A percentile compares a stretch with the other conserved stretches of the same genome.
These are phyloP conservation scores for Helotiales sp. DNA, from an alignment of 2,329 filamentous ascomycete genomes.

Conservation along the genomic window DNA sequence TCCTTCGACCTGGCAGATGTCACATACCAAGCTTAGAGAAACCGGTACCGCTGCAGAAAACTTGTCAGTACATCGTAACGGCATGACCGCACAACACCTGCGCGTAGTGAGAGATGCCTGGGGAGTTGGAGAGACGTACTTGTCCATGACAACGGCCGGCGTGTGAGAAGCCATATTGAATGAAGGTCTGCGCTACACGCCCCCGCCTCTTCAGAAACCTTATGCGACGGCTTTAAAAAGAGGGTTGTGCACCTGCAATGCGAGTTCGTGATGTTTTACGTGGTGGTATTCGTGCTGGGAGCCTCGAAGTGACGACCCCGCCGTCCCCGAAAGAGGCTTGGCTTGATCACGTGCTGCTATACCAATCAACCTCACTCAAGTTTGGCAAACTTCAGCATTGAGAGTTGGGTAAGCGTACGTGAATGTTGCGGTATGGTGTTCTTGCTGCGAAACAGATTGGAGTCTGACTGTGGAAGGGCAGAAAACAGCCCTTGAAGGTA, in stretches of 20 bases:
- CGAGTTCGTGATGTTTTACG: conserved; percentile 3
- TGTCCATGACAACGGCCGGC: conserved; percentile 99
- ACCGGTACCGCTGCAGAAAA: conserved; percentile 81
- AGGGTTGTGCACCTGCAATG: conserved; percentile 11
- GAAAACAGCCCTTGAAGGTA: background rate
- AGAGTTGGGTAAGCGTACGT: too few species aligned
- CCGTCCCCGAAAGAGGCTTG: conserved; percentile 4
- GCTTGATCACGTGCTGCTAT: conserved; percentile 2
- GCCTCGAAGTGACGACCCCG: conserved; percentile 24
- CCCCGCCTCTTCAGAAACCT: conserved; percentile 26
- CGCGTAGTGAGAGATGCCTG: conserved; percentile 7
- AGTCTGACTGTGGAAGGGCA: background rate
- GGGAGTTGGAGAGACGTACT: conserved; percentile 64
- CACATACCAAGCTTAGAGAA: conserved; percentile 96
- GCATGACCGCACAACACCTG: background rate
- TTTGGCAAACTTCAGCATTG: too few species aligned
- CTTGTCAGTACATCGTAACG: conserved; percentile 26
- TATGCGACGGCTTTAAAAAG: conserved; percentile 31
- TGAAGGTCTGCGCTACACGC: conserved; percentile 27
- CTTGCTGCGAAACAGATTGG: background rate
- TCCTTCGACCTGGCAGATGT: background rate
- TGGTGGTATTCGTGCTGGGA: conserved; percentile 7
- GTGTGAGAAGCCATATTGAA: conserved; percentile 91
- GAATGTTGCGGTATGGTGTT: background rate
- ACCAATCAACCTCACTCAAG: too few species aligned